Conservation (phyloP, 345 rosid species). For the Bruguiera parviflora region DNA sequence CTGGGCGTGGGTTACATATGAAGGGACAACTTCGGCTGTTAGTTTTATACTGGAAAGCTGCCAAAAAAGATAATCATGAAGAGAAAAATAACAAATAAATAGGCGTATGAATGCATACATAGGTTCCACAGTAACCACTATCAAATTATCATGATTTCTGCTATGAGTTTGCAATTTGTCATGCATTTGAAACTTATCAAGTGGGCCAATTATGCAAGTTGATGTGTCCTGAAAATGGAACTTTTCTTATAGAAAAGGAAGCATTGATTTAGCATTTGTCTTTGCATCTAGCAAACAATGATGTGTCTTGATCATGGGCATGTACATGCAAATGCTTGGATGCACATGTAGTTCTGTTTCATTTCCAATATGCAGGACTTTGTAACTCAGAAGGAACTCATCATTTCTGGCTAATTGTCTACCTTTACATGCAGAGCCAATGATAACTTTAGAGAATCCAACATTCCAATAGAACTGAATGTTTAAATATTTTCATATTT, state of each 20-base stretch:
- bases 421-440: neutral
- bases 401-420: neutral
- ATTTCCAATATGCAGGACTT: constrained; percentile 3
- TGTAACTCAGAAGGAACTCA: neutral
- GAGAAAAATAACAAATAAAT: too few relatives aligned
- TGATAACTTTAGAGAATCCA: neutral
- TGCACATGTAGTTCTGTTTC: neutral
- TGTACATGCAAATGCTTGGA: neutral
- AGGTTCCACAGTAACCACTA: too few relatives aligned
- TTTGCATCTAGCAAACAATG: neutral
- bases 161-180: too few relatives aligned
- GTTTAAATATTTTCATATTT: neutral
- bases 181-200: too few relatives aligned
- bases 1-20: neutral
- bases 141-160: too few relatives aligned
- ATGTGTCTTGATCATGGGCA: too few relatives aligned
- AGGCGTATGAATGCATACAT: too few relatives aligned
- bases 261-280: neutral
- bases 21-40: too few relatives aligned
- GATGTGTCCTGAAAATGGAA: too few relatives aligned
- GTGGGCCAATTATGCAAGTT: too few relatives aligned
- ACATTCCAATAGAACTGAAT: neutral
- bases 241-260: neutral
- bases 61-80: too few relatives aligned
- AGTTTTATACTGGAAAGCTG: too few relatives aligned